Evolutionary conservation across 164 flowering plant species (phyloP).

Genomic region (Vitis rupestris): DNA sequence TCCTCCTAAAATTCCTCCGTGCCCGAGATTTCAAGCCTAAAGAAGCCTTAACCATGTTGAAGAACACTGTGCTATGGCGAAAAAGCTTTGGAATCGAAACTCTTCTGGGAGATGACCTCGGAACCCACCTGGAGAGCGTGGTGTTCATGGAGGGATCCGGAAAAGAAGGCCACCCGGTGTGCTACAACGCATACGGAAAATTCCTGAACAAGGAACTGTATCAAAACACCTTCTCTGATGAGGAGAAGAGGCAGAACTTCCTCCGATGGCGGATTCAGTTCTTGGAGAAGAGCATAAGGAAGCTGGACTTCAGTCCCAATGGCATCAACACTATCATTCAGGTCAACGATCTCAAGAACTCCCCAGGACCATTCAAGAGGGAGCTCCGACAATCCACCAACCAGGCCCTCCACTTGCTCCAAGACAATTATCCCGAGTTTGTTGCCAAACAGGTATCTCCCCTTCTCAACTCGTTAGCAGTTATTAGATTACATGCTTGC

Average conservation of each 20-base stretch:
- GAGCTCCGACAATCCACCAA: conserved; percentile 65
- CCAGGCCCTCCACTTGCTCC: conserved; percentile 69
- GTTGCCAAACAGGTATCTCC: conserved; percentile 82
- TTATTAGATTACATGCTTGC: no score
- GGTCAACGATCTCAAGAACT: conserved; percentile 78
- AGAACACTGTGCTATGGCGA: conserved; percentile 75
- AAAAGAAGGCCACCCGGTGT: conserved; percentile 82
- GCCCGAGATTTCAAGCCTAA: conserved; percentile 92
- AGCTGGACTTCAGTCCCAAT: conserved; percentile 73
- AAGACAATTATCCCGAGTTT: conserved; percentile 94
- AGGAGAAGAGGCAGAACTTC: conserved; percentile 70
- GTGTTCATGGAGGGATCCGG: conserved; percentile 77
- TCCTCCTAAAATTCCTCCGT: conserved; percentile 79
- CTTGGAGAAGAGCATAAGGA: conserved; percentile 75
- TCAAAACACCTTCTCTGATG: conserved; percentile 59
- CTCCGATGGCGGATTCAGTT: conserved; percentile 79
- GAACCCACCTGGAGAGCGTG: conserved; percentile 60
- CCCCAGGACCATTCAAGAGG: conserved; percentile 61
- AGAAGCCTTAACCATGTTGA: conserved; percentile 82
- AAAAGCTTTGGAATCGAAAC: conserved; percentile 72
- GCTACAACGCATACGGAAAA: conserved; percentile 86
- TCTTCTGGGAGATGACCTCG: conserved; percentile 62
- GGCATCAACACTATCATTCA: conserved; percentile 73
- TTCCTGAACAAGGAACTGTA: conserved; percentile 80
- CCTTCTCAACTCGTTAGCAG: no score